Percentiles rank a stretch among this genome's conserved stretches.
phyloP scores from a whole-genome alignment of 2,329 filamentous ascomycete genomes.

The Pseudogymnoascus sp. region DNA sequence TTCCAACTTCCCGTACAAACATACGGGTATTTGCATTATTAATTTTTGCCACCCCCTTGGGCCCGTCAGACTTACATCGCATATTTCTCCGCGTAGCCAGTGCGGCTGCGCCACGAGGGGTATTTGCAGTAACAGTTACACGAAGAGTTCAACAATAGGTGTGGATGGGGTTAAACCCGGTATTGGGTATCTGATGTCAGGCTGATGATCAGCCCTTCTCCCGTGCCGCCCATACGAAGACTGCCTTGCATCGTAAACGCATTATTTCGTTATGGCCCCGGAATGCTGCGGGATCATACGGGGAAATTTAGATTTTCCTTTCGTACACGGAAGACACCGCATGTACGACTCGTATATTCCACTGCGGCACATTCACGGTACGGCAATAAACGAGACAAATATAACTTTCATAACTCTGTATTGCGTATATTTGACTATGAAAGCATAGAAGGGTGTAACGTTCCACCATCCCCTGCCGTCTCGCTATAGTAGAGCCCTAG shows the following conservation, averaged over 20 bases:
- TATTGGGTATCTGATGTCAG: background rate
- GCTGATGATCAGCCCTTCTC: background rate
- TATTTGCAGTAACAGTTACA: background rate
- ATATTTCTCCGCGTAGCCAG: background rate
- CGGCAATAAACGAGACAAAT: background rate
- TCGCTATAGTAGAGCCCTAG: background rate
- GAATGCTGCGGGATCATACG: background rate
- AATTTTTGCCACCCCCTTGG: background rate
- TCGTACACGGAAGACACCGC: background rate
- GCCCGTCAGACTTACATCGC: background rate
- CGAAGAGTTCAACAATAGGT: background rate
- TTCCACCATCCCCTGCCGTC: background rate
- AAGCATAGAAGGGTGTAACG: background rate
- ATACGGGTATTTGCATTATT: background rate
- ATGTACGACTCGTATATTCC: background rate
- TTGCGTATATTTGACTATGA: background rate
- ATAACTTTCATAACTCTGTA: background rate
- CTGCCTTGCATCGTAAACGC: background rate
- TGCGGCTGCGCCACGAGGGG: background rate
- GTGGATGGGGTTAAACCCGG: background rate
- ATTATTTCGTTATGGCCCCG: background rate
- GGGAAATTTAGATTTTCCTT: background rate
- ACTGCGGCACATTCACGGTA: background rate
- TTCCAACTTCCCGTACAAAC: background rate
- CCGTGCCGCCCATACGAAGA: background rate